Evolutionary conservation across 2,329 filamentous ascomycete genomes (phyloP), one percentile per base, ranked within the genome.

Genomic region (Fusarium abutilonis): DNA sequence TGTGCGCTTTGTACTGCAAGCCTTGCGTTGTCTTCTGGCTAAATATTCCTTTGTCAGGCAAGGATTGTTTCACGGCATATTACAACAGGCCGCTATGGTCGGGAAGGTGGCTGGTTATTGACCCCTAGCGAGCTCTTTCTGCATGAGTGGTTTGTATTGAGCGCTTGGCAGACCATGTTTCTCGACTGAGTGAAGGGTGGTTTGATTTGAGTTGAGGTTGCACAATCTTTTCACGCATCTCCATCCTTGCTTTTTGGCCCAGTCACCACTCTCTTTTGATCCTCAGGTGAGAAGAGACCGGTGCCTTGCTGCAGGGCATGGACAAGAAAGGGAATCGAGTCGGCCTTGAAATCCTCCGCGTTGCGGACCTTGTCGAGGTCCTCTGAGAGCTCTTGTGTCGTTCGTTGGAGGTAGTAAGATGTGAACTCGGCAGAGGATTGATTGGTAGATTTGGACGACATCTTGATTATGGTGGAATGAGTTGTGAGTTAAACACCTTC

Each of bases 381-480:
- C 65, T 92, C 88, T 11, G 87, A 86, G 52, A 93, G 86, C 72
- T 93, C 90, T 46, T 81, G 79, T 1, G 90, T 91, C 6, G 87
- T 79, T 56, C 85, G 86, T 68, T 89, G 86, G 42, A 93, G 83
- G 73, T 92, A 92, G 73, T 86, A 89, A 9, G 86, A 79, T 9
- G 82, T 79, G 75, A 91, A 92, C 21, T 79, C 77, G 40, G 71
- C 38, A 11, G 68, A 60, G n/a, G 50, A 36, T 31, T 66, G 51
- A 11, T 32, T 56, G 21, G 61, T 52, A 49, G 56, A 15, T 31
- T 66, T 60, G 32, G 52, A 64, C 28, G 68, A 46, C 70, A 68
- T 70, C 8, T 5, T 35, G 29, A 17, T 6, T 11, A 2, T 35
- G 3, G 19, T 28, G 34, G 21, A 19, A 11, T 31, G 17, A 15